Conservation (phyloP, 140 eudicot species). For the Bidens hawaiensis region DNA sequence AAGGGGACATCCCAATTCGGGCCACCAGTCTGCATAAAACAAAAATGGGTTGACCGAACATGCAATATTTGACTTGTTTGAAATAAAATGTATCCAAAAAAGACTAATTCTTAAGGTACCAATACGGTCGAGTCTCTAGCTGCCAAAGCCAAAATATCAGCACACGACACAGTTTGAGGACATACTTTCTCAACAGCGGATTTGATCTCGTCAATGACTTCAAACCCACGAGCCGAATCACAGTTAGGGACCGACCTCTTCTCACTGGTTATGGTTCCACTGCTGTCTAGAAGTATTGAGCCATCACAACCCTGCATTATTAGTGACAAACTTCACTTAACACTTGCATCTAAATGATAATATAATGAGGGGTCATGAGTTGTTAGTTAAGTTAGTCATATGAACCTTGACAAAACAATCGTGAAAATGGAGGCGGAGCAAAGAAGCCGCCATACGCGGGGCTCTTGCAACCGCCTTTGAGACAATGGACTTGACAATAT, state of each 20-base stretch:
- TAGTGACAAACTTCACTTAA: conserved; percentile 6
- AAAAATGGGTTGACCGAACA: neutral
- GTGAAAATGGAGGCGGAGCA: conserved; percentile 88
- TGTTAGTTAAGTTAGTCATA: neutral
- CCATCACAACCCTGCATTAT: conserved; percentile 86
- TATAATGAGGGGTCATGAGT: neutral
- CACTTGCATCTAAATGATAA: neutral
- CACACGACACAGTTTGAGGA: conserved; percentile 88
- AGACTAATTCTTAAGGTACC: conserved; percentile 25
- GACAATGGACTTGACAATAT: conserved; percentile 64
- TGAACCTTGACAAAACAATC: conserved; percentile 92
- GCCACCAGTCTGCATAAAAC: conserved; percentile 57
- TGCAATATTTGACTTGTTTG: neutral
- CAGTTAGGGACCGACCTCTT: conserved; percentile 77
- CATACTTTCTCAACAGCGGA: conserved; percentile 68
- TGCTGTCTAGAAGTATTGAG: conserved; percentile 72
- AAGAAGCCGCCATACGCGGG: conserved; percentile 92
- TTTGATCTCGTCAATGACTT: conserved; percentile 87
- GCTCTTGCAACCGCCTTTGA: conserved; percentile 85
- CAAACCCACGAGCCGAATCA: conserved; percentile 81
- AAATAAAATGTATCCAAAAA: neutral
- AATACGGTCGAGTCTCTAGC: conserved; percentile 86
- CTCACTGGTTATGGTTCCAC: conserved; percentile 60
- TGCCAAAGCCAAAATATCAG: conserved; percentile 83
- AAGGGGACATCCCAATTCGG: conserved; percentile 93